These are phyloP conservation scores for Dictyostelium capitatum DNA, from an alignment of 78 protist genomes.

Conservation along the genomic window DNA sequence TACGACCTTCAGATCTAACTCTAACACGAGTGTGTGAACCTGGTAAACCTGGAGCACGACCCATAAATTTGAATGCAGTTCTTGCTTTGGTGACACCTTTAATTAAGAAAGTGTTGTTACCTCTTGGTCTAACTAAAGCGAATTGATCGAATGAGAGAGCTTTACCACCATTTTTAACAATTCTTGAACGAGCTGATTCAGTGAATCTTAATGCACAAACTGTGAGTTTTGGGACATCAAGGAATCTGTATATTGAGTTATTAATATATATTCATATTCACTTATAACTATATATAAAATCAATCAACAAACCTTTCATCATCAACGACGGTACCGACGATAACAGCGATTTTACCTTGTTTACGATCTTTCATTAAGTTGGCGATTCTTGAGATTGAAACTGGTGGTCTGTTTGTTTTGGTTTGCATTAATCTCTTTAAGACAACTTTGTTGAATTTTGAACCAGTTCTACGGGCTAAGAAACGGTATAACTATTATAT, in stretches of 20 bases:
- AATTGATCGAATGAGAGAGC: slow-evolving; percentile 99
- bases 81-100: slow-evolving; percentile 96
- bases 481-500: slow-evolving; percentile 95
- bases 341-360: slow-evolving; percentile 92
- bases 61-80: slow-evolving; percentile 97
- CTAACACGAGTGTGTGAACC: slow-evolving; percentile 24
- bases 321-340: slow-evolving; percentile 98
- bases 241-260: too few relatives aligned
- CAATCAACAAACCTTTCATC: slow-evolving; percentile 84
- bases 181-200: slow-evolving; percentile 97
- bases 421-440: slow-evolving; percentile 95
- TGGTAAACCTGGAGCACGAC: slow-evolving; percentile 97
- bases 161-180: slow-evolving; percentile 98
- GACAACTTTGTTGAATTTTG: slow-evolving; percentile 96
- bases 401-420: slow-evolving; percentile 94
- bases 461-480: slow-evolving; percentile 98
- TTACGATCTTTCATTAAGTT: slow-evolving; percentile 85
- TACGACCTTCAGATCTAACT: slow-evolving; percentile 16
- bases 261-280: background rate
- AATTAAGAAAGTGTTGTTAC: slow-evolving; percentile 96
- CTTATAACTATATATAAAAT: background rate
- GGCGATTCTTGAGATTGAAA: slow-evolving; percentile 93
- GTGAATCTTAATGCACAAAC: slow-evolving; percentile 98
- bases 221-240: slow-evolving; percentile 93
- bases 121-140: slow-evolving; percentile 97